These are phyloP conservation scores for Phragmites australis DNA, from an alignment of 176 grass and related monocot species.

Conservation along the genomic window DNA sequence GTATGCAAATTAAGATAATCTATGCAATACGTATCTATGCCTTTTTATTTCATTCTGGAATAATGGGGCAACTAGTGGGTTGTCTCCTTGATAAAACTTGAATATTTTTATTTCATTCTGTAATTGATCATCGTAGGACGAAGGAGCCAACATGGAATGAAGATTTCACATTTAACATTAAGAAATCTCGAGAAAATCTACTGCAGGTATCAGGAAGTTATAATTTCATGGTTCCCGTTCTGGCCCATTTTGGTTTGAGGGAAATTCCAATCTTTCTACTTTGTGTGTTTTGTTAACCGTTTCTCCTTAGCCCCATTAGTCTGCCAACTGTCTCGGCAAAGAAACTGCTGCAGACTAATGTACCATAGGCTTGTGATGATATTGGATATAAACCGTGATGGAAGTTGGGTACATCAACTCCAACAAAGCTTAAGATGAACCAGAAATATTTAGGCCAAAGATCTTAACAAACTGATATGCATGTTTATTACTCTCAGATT, in stretches of 20 bases:
- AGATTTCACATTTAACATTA: conserved; percentile 74
- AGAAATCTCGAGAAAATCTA: conserved; percentile 54
- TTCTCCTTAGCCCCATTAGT: not conserved
- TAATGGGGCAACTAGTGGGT: not conserved
- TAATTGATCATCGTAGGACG: conserved; percentile 58
- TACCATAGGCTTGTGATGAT: not conserved
- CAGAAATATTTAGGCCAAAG: not conserved
- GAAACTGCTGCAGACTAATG: not conserved
- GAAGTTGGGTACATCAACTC: conserved; percentile 1
- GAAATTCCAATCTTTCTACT: conserved; percentile 4
- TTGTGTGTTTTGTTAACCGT: not conserved
- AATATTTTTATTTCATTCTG: conserved; percentile 28
- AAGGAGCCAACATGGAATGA: conserved; percentile 97
- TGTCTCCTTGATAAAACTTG: conserved; percentile 17
- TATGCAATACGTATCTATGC: not conserved
- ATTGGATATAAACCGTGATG: not conserved
- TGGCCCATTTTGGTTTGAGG: not conserved
- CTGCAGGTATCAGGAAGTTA: conserved; percentile 60
- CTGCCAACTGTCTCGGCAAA: not conserved
- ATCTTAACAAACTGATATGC: conserved; percentile 24
- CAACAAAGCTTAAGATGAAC: conserved; percentile 11
- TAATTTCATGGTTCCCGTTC: not conserved
- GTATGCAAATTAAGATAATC: not conserved
- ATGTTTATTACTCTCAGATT: not conserved
- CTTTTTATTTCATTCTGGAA: not conserved